Conservation (phyloP, 371 early-diverging fungal species). For the Dichotomocladium elegans region DNA sequence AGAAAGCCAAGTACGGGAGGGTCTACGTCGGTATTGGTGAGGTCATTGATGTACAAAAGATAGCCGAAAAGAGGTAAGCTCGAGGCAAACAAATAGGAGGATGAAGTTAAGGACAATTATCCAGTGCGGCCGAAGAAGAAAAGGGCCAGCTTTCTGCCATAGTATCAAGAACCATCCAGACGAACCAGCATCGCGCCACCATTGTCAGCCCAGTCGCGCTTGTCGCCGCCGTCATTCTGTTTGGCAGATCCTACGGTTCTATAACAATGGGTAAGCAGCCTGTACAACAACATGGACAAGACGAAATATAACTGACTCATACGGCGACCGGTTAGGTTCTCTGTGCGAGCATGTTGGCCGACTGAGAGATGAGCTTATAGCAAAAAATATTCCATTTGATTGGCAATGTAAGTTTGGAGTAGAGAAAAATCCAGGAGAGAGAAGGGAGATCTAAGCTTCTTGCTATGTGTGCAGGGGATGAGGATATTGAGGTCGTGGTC, state of each 20-base stretch:
- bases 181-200: conserved; percentile 30
- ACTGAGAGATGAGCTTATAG: conserved; percentile 27
- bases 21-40: conserved; percentile 43
- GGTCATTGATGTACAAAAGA: conserved; percentile 17
- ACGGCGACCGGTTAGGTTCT: no score
- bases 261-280: conserved; percentile 31
- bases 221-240: conserved; percentile 41
- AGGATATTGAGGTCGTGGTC: conserved; percentile 36
- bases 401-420: conserved; percentile 44
- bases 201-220: conserved; percentile 39
- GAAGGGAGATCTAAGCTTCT: background rate
- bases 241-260: conserved; percentile 30
- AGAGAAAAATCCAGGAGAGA: no score
- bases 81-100: background rate
- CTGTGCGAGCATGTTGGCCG: conserved; percentile 36
- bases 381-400: conserved; percentile 28
- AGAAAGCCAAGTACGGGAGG: conserved; percentile 43
- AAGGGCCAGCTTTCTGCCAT: background rate
- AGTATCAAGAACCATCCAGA: conserved; percentile 25
- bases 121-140: background rate
- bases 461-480: conserved; percentile 19
- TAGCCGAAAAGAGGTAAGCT: conserved; percentile 5
- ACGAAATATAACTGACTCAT: no score
- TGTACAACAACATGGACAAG: no score
- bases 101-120: no score